Evolutionary conservation across 2,329 filamentous ascomycete species (phyloP).

Genomic region (Paecilomyces dactylethromorphus): DNA sequence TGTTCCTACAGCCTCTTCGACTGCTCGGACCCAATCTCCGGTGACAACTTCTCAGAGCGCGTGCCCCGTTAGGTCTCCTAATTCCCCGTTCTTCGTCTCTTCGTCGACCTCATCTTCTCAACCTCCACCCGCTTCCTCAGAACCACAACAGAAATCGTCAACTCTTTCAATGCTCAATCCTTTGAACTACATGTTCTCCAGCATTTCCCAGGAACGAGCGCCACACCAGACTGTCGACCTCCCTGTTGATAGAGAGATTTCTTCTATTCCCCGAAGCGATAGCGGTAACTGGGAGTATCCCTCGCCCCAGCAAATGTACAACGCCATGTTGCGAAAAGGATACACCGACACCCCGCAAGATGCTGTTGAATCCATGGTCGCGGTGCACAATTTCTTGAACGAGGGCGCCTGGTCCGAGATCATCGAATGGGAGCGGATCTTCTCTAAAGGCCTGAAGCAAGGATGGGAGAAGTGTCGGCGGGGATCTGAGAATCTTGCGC

Average conservation of each 20-base stretch:
- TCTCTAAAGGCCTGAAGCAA: slow-evolving; percentile 62
- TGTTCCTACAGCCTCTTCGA: slow-evolving; percentile 20
- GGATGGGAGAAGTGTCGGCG: slow-evolving; percentile 69
- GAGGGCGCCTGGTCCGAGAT: slow-evolving; percentile 97
- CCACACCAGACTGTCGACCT: slow-evolving; percentile 66
- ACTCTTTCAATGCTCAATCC: slow-evolving; percentile 64
- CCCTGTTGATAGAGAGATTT: slow-evolving; percentile 73
- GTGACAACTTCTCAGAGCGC: slow-evolving; percentile 18
- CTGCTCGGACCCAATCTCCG: slow-evolving; percentile 18
- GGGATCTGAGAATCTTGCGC: slow-evolving; percentile 61
- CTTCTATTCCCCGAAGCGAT: slow-evolving; percentile 84
- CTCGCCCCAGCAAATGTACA: slow-evolving; percentile 99
- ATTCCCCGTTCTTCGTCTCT: slow-evolving; percentile 40
- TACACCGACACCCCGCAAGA: slow-evolving; percentile 91
- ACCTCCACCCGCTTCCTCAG: slow-evolving; percentile 24
- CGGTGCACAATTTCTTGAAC: slow-evolving; percentile 96
- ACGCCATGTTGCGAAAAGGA: slow-evolving; percentile 90
- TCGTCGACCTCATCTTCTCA: slow-evolving; percentile 22
- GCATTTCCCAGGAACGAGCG: slow-evolving; percentile 73
- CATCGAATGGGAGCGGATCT: slow-evolving; percentile 84
- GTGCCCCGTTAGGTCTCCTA: slow-evolving; percentile 45
- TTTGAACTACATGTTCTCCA: slow-evolving; percentile 92
- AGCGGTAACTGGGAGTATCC: slow-evolving; percentile 93
- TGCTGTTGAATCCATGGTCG: slow-evolving; percentile 93
- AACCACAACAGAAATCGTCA: slow-evolving; percentile 34